Conservation (phyloP, 345 rosid species). For the Citrus trifoliata region DNA sequence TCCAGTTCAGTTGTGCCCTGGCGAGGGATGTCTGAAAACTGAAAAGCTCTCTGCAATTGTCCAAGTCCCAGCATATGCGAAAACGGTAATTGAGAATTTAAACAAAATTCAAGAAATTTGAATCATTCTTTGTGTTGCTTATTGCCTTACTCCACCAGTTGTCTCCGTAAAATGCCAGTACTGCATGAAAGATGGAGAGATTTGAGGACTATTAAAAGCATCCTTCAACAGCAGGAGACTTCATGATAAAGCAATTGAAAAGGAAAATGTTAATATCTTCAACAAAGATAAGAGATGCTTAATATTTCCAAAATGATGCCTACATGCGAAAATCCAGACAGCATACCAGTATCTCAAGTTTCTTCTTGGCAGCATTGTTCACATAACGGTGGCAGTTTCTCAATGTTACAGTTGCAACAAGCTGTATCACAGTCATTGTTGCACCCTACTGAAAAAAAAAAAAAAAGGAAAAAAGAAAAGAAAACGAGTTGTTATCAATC, state of each 20-base stretch:
- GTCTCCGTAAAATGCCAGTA: not conserved
- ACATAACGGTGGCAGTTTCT: constrained; percentile 65
- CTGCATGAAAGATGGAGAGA: not conserved
- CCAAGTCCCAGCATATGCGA: no score
- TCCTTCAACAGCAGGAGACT: not conserved
- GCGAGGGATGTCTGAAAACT: not conserved
- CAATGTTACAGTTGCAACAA: constrained; percentile 69
- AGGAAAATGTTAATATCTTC: not conserved
- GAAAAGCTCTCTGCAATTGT: not conserved
- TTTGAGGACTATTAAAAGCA: no score
- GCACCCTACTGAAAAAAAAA: constrained; percentile 43
- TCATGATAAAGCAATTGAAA: not conserved
- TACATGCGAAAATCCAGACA: not conserved
- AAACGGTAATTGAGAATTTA: not conserved
- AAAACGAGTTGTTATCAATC: not conserved
- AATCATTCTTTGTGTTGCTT: not conserved
- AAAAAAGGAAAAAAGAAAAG: not conserved
- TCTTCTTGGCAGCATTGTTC: constrained; percentile 57
- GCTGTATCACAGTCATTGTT: constrained; percentile 71
- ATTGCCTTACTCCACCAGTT: not conserved
- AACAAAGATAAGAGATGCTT: not conserved
- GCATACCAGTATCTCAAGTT: constrained; percentile 15
- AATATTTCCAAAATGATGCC: not conserved
- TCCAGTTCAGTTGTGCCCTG: not conserved
- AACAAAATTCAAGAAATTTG: not conserved